Base-by-base conservation (phyloP, 495 filamentous ascomycete species). In the Lasiosphaeris hirsuta region DNA sequence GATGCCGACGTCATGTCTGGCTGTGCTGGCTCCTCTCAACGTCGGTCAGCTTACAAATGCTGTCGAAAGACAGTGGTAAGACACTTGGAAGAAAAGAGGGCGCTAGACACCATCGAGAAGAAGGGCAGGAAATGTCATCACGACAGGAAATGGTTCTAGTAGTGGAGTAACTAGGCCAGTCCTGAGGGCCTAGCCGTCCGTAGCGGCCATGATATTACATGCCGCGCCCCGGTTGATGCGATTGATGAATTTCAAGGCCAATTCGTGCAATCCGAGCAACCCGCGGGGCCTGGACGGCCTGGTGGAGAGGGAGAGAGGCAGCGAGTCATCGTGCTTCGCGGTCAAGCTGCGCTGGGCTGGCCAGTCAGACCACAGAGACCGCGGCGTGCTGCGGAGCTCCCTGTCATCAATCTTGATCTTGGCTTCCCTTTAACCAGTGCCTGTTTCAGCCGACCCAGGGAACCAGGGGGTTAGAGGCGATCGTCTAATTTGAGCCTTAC, bases 361-460 rank as follows among this genome's bases (percentile, higher is more conserved):
- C 36, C 33, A 51, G 49, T 19, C 49, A 39, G 34, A 35, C 49
- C 49, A 51, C 23, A 30, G 23, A 30, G 23, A 36, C 14, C 49
- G 15, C 49, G 17, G 40, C 33, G 10, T 5, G 18, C 17, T 45
- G 51, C 40, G 42, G 41, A 47, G 38, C 51, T n/a, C 60, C 64
- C 59, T 62, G 64, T 67, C 60, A 68, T 58, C 56, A 67, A 60
- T 51, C 46, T 10, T 36, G 53, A 52, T 46, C 60, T 63, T 63
- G 66, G 59, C 60, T 44, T 41, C 57, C 46, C 60, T 63, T 57
- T 60, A 59, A 36, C 63, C 57, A 70, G 60, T 68, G 62, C 45
- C 63, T 60, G 67, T 70, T 70, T 70, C 67, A 70, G 56, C 63
- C 59, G 50, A 52, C 52, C 62, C 57, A 39, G 52, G 50, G 62